These are phyloP conservation scores for Nigrospora oryzae DNA, from an alignment of 2,329 filamentous ascomycete genomes.

Conservation along the genomic window DNA sequence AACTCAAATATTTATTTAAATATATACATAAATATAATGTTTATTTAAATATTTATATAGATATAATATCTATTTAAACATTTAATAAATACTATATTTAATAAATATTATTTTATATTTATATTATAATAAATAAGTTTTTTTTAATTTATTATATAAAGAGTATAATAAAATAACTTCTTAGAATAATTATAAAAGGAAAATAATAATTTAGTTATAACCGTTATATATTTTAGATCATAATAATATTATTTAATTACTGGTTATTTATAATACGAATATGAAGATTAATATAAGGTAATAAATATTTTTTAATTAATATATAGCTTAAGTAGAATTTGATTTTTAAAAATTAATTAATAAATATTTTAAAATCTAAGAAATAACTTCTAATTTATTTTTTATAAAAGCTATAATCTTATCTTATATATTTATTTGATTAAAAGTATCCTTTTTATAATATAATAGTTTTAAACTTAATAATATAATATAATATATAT, in stretches of 20 bases:
- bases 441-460: background rate
- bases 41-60: too few relatives aligned
- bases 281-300: background rate
- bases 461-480: too few relatives aligned
- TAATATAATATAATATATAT: too few relatives aligned
- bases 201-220: background rate
- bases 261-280: background rate
- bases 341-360: background rate
- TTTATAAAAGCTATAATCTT: background rate
- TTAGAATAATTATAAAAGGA: background rate
- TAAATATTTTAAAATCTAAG: background rate
- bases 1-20: too few relatives aligned
- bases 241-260: too few relatives aligned
- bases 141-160: background rate
- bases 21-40: too few relatives aligned
- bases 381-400: too few relatives aligned
- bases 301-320: background rate
- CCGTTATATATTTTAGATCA: background rate
- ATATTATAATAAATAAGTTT: background rate
- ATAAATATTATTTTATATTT: too few relatives aligned
- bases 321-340: background rate
- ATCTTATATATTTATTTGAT: background rate
- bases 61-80: too few relatives aligned
- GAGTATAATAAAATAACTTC: background rate
- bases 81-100: too few relatives aligned